phyloP scores from a whole-genome alignment of 352 stramenopile species.

The Pythium coloratum region DNA sequence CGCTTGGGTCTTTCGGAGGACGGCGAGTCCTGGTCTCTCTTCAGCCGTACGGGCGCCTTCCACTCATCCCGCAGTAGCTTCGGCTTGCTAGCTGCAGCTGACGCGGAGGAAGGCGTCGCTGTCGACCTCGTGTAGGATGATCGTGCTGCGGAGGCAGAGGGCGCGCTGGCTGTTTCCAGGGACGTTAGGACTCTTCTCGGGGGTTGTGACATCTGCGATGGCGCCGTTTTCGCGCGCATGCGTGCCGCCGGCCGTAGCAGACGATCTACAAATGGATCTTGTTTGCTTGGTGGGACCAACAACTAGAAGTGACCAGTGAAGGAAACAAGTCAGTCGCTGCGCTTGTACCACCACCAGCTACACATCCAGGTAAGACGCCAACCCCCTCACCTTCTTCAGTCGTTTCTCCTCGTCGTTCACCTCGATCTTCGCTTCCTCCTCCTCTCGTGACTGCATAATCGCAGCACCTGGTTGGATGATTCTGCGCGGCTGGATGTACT shows the following conservation, averaged over 20 bases:
- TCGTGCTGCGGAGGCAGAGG: not conserved
- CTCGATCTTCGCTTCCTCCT: not conserved
- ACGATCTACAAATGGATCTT: not conserved
- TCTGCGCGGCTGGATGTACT: constrained; percentile 11
- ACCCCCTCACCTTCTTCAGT: constrained; percentile 10
- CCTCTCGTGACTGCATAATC: constrained; percentile 4
- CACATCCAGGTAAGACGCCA: no score
- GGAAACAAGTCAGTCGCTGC: not conserved
- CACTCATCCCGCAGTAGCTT: not conserved
- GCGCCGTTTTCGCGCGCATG: not conserved
- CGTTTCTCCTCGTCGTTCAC: constrained; percentile 22
- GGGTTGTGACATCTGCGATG: not conserved
- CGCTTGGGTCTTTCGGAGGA: not conserved
- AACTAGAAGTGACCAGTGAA: not conserved
- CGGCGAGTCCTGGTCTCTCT: not conserved
- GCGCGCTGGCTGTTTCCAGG: constrained; percentile 13
- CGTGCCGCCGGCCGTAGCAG: not conserved
- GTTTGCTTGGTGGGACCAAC: not conserved
- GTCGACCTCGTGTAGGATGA: not conserved
- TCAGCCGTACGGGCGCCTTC: not conserved
- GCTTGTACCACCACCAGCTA: not conserved
- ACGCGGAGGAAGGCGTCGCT: not conserved
- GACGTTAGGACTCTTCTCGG: constrained; percentile 1
- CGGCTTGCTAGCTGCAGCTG: not conserved
- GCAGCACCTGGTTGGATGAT: constrained; percentile 8